Conservation (phyloP, 2,329 filamentous ascomycete genomes). For the Ophiostoma fasciatum region DNA sequence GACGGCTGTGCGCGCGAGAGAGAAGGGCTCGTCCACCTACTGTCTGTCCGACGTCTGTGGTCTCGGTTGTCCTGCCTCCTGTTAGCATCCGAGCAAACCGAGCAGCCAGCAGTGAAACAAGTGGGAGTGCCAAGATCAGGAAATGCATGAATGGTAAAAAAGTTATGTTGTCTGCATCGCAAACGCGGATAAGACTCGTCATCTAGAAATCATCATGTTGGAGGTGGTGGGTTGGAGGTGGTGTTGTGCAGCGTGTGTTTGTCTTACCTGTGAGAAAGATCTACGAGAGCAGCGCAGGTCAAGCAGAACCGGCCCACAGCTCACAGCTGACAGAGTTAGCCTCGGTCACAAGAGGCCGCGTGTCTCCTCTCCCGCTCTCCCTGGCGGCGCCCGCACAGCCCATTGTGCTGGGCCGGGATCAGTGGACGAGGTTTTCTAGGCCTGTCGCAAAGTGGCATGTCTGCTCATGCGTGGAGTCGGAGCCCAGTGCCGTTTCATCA, state of each 20-base stretch:
- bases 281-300: no score
- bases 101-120: constrained; percentile 11
- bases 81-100: no score
- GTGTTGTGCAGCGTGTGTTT: no score
- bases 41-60: no score
- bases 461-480: constrained; percentile 65
- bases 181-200: constrained; percentile 66
- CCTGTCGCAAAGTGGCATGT: constrained; percentile 86
- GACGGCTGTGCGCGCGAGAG: neutral
- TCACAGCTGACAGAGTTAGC: no score
- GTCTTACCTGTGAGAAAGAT: no score
- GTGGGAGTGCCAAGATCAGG: constrained; percentile 10
- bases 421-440: constrained; percentile 99
- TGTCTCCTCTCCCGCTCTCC: no score
- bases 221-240: constrained; percentile 8
- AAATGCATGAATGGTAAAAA: constrained; percentile 64
- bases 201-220: constrained; percentile 45
- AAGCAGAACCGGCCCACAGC: no score
- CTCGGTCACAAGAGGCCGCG: no score
- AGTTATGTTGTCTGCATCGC: constrained; percentile 52
- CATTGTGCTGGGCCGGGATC: no score
- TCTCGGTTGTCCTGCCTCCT: no score
- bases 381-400: no score
- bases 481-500: constrained; percentile 98
- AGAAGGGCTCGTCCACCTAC: neutral